Base-by-base conservation (phyloP, 2,329 filamentous ascomycete genomes). In the Neonectria coccinea region DNA sequence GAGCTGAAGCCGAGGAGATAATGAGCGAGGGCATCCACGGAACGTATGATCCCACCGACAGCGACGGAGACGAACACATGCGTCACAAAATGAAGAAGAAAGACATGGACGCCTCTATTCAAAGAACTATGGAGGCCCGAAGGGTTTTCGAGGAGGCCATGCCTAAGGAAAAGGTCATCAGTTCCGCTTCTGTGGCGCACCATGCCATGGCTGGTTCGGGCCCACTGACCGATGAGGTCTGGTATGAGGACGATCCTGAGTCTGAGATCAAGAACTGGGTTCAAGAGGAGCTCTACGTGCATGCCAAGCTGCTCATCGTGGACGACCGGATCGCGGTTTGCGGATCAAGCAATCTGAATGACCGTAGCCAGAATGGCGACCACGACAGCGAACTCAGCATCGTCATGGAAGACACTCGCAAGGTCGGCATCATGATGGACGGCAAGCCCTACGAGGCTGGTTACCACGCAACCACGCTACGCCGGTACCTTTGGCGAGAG, bases 261-360 rank as follows among this genome's bases (percentile, higher is more conserved):
- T 87, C 88, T 1, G 96, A 98, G 78, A 91, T 94, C 62, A 86
- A 91, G 58, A 93, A 97, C 76, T 97, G 96, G 83, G 91, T 98
- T 64, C 95, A 97, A 76, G 96, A 99, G 77, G 95, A 99, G 78
- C 86, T 98, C 2, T 99, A 99, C 77, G 91, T 98, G 52, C 96
- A 99, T 78, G 92, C 89, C 29, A 99, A 98, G 81, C 85, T 97
- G 39, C 86, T 96, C 70, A 95, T 97, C 70, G 91, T 91, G 1
- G 94, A 98, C 75, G 95, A 98, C 77, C 89, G 89, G 58, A 86
- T 93, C 52, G 93, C 92, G 2, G 88, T 97, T 57, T 96, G 93
- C 75, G 93, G 93, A 18, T 94, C 91, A 27, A 93, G 92, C 68
- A 98, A 97, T 79, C 85, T 97, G 73, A 98, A 97, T 77, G 95